Evolutionary conservation across 176 grass and related monocot species (phyloP), one percentile per base, ranked within the genome.

Genomic region (Oryza longistaminata): DNA sequence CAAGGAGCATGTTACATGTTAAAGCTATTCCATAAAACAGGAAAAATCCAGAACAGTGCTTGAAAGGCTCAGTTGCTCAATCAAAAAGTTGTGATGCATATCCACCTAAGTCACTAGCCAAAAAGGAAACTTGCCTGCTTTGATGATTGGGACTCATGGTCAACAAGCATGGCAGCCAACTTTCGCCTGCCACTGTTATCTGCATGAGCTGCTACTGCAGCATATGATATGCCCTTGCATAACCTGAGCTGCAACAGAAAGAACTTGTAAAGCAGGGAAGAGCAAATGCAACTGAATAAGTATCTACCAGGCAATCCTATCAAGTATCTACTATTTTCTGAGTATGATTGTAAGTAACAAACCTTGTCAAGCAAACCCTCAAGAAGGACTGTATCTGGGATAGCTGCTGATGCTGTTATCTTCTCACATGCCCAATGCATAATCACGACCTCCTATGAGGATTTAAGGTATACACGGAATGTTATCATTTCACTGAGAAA

Each of bases 351-450:
- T 43, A 82, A 80, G 49, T 49, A 89, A 77, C 77, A 76, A 87
- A 98, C 96, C 96, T 98, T 98, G 49, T 95, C 96, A 71, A 98
- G 96, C 78, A 98, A 92, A 80, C 82, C 83, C 81, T 98, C 93
- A 73, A 98, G 88, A 73, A 98, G 93, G 75, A 82, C 61, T 53
- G 88, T 78, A 87, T 98, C 96, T 86, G 89, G 93, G 84, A 89
- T 86, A 88, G 87, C 81, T 75, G 86, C 31, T 85, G 96, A 98
- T 77, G 87, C 93, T 60, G 96, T 90, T 82, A 98, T 98, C 88
- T 98, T 98, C 81, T 93, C 84, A 71, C 91, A 98, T 79, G 93
- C 93, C 96, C 96, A 98, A 85, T 98, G 93, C 96, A 98, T 98
- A 73, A 95, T 92, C 76, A 95, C 96, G 78, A 98, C 93, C 91